Conservation (phyloP, 2,329 filamentous ascomycete species). For the Ustulina deusta region DNA sequence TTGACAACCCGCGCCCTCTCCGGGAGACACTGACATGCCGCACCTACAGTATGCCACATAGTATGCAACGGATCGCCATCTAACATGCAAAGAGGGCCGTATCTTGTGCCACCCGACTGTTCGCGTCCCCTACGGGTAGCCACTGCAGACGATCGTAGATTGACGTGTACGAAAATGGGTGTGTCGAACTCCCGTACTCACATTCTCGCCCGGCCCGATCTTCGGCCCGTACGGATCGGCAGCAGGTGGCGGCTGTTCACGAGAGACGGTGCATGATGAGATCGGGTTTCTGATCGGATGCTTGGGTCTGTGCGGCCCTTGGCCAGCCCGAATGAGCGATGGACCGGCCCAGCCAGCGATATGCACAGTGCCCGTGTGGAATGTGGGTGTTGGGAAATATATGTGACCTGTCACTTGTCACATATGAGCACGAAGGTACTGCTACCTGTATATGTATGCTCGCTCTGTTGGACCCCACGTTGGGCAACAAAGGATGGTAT, state of each 20-base stretch:
- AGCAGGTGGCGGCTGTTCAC: background rate
- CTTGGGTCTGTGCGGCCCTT: background rate
- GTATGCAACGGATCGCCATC: background rate
- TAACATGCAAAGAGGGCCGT: background rate
- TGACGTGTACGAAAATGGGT: background rate
- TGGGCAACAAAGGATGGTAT: background rate
- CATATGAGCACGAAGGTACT: background rate
- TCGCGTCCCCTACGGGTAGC: background rate
- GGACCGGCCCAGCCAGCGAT: constrained; percentile 1
- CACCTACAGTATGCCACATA: no score
- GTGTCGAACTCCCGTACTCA: background rate
- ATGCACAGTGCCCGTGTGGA: background rate
- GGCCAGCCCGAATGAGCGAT: constrained; percentile 3
- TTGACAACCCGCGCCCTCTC: background rate
- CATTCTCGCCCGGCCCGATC: background rate
- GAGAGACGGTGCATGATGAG: background rate
- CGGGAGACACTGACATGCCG: background rate
- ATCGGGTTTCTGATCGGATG: background rate
- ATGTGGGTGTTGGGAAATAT: background rate
- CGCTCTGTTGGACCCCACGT: constrained; percentile 3
- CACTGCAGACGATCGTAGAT: background rate
- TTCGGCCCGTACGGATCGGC: background rate
- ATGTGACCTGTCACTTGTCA: constrained; percentile 5
- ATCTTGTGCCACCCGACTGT: constrained; percentile 8
- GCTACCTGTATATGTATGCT: background rate